Evolutionary conservation across 1,139 yeast genomes (phyloP).

Genomic region (Saccharomycopsis hybrid): DNA sequence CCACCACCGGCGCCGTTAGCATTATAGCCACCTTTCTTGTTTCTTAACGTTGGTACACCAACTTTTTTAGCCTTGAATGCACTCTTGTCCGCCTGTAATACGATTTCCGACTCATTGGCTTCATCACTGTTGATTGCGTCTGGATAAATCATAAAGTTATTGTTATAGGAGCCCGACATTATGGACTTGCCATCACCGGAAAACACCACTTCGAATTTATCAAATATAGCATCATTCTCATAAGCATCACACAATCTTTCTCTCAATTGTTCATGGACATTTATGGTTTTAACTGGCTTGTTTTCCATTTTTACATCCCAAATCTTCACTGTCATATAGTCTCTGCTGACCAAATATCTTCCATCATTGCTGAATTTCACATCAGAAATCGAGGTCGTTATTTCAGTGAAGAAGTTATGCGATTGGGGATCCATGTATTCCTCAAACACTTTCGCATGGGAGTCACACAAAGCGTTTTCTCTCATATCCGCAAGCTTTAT

Average conservation of each 20-base stretch:
- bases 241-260: slow-evolving; percentile 94
- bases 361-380: slow-evolving; percentile 92
- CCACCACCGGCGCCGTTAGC: slow-evolving; percentile 18
- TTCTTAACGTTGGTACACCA: slow-evolving; percentile 32
- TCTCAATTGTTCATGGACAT: slow-evolving; percentile 91
- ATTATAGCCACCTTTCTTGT: slow-evolving; percentile 22
- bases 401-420: slow-evolving; percentile 95
- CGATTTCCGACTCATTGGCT: slow-evolving; percentile 43
- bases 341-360: slow-evolving; percentile 89
- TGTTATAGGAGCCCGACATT: slow-evolving; percentile 97
- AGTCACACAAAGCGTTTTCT: slow-evolving; percentile 88
- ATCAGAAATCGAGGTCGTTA: slow-evolving; percentile 90
- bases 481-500: slow-evolving; percentile 97
- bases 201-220: slow-evolving; percentile 94
- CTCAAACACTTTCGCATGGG: slow-evolving; percentile 83
- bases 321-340: slow-evolving; percentile 93
- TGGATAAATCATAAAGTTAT: slow-evolving; percentile 95
- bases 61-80: slow-evolving; percentile 83
- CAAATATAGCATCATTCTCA: slow-evolving; percentile 97
- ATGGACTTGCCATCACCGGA: slow-evolving; percentile 89
- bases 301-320: slow-evolving; percentile 99
- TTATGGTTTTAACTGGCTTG: slow-evolving; percentile 91
- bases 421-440: slow-evolving; percentile 90
- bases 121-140: slow-evolving; percentile 45
- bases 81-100: slow-evolving; percentile 94